These are phyloP conservation scores for Aristolochia californica DNA, from an alignment of 164 flowering plant species.

Conservation along the genomic window DNA sequence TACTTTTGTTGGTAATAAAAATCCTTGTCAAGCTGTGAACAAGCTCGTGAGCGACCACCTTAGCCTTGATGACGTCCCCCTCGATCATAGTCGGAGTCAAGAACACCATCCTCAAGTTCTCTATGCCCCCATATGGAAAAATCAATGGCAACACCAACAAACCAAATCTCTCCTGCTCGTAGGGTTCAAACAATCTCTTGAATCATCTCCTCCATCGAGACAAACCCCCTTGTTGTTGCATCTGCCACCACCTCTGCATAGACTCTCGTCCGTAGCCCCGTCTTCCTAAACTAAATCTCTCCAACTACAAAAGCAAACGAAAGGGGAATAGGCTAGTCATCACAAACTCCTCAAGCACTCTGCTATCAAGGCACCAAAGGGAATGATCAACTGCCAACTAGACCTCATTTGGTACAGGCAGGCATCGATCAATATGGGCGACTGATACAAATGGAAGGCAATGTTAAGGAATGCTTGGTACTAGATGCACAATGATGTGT, in stretches of 20 bases:
- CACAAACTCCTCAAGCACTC: slow-evolving; percentile 81
- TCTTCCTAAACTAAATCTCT: slow-evolving; percentile 56
- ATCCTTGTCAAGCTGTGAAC: slow-evolving; percentile 99
- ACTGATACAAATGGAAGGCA: slow-evolving; percentile 61
- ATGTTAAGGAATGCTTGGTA: slow-evolving; percentile 59
- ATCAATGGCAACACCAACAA: slow-evolving; percentile 88
- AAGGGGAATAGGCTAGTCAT: slow-evolving; percentile 91
- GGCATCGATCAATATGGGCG: slow-evolving; percentile 44
- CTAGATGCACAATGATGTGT: slow-evolving; percentile 69
- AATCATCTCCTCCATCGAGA: slow-evolving; percentile 86
- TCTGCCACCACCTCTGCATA: slow-evolving; percentile 65
- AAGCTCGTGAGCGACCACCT: slow-evolving; percentile 94
- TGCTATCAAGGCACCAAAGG: slow-evolving; percentile 61
- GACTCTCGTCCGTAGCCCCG: slow-evolving; percentile 84
- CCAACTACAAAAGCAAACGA: slow-evolving; percentile 91
- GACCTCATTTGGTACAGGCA: slow-evolving; percentile 37
- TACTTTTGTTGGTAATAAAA: slow-evolving; percentile 82
- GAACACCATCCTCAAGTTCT: slow-evolving; percentile 92
- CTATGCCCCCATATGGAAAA: slow-evolving; percentile 98
- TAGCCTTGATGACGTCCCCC: slow-evolving; percentile 84
- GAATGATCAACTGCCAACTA: slow-evolving; percentile 30
- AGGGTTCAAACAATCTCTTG: slow-evolving; percentile 64
- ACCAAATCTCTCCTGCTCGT: slow-evolving; percentile 95
- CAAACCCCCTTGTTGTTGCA: slow-evolving; percentile 71
- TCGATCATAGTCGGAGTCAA: slow-evolving; percentile 90